Percentiles rank a stretch among this genome's conserved stretches.
These are phyloP conservation scores for Solanum medicagineum DNA, from an alignment of 257 asterid genomes.

Conservation along the genomic window DNA sequence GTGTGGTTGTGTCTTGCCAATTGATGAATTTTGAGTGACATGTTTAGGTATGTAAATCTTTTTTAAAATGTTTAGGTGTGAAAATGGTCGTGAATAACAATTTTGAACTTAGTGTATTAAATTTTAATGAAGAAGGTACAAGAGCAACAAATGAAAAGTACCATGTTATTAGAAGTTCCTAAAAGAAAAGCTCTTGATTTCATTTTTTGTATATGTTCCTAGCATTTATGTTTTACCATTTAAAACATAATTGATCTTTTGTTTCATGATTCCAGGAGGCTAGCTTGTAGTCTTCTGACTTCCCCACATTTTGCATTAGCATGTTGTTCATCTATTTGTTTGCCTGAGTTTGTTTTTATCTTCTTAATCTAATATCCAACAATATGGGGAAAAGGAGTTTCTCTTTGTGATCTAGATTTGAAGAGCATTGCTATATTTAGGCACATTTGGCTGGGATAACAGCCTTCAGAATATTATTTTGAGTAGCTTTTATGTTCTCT, in stretches of 20 bases:
- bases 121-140: neutral
- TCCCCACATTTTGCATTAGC: neutral
- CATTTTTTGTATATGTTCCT: neutral
- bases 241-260: neutral
- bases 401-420: neutral
- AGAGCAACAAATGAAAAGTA: neutral
- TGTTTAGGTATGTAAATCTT: neutral
- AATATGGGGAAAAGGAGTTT: neutral
- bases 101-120: neutral
- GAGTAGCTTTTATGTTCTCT: neutral
- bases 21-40: neutral
- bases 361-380: neutral
- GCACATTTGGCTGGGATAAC: neutral
- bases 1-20: neutral
- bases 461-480: neutral
- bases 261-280: neutral
- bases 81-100: neutral
- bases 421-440: neutral
- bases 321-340: neutral
- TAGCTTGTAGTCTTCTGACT: neutral
- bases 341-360: neutral
- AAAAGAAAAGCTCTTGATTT: neutral
- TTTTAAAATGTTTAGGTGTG: neutral
- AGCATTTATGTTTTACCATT: neutral
- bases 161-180: neutral